These are phyloP conservation scores for Immersiella caudata DNA, from an alignment of 495 filamentous ascomycete genomes.

Conservation along the genomic window DNA sequence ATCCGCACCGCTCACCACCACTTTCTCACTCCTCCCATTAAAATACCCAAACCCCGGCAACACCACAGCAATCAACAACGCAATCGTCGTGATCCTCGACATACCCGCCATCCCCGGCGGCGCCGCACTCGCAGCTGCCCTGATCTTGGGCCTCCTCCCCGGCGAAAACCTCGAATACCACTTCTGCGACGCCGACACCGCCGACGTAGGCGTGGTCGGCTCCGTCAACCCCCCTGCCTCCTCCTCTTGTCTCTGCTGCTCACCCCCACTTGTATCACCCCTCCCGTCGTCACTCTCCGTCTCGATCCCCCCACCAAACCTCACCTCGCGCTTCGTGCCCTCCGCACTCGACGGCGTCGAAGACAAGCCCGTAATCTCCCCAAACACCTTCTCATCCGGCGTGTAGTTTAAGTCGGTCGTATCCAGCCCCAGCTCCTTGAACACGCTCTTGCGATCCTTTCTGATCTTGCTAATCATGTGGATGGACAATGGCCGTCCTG, in stretches of 20 bases:
- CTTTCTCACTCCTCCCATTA: slow-evolving; percentile 35
- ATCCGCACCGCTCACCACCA: slow-evolving; percentile 45
- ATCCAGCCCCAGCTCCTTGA: slow-evolving; percentile 50
- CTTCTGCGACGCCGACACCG: slow-evolving; percentile 21
- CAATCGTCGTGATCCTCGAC: slow-evolving; percentile 50
- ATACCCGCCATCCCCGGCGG: slow-evolving; percentile 43
- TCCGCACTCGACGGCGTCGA: slow-evolving; percentile 23
- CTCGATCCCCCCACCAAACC: slow-evolving; percentile 21
- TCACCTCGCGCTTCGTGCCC: slow-evolving; percentile 1
- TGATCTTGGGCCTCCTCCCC: slow-evolving; percentile 45
- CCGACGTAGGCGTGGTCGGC: neutral
- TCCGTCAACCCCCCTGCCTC: slow-evolving; percentile 21
- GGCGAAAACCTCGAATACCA: slow-evolving; percentile 46
- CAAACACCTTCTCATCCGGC: slow-evolving; percentile 30
- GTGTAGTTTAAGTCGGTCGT: slow-evolving; percentile 28
- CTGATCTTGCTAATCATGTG: slow-evolving; percentile 42
- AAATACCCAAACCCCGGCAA: slow-evolving; percentile 51
- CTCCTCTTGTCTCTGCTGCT: slow-evolving; percentile 15
- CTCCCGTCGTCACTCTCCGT: slow-evolving; percentile 17
- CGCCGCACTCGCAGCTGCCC: slow-evolving; percentile 43
- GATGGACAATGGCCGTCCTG: slow-evolving; percentile 33
- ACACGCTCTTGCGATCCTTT: slow-evolving; percentile 47
- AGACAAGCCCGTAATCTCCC: slow-evolving; percentile 31
- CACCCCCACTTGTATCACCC: neutral
- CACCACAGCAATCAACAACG: slow-evolving; percentile 57